Evolutionary conservation across 805 yeast species (phyloP).

Genomic region (Vanderwaltozyma tropicalis): DNA sequence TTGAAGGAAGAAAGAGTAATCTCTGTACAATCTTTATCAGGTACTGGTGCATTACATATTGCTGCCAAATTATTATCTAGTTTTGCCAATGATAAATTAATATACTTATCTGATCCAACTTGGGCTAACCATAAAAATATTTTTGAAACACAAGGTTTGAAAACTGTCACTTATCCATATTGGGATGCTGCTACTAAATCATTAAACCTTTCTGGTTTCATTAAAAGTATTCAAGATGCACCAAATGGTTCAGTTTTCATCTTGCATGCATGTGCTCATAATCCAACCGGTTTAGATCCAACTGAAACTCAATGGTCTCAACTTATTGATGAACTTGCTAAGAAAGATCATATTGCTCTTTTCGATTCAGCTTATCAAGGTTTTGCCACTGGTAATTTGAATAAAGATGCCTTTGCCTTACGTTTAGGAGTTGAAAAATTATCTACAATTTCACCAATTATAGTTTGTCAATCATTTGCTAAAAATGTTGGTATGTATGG

Average conservation of each 20-base stretch:
- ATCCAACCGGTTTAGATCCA: constrained; percentile 96
- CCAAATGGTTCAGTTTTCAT: constrained; percentile 69
- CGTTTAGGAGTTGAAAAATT: constrained; percentile 43
- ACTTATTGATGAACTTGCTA: constrained; percentile 52
- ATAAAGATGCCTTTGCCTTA: constrained; percentile 73
- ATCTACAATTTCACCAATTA: constrained; percentile 43
- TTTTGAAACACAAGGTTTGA: constrained; percentile 59
- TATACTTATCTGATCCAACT: constrained; percentile 82
- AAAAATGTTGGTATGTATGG: constrained; percentile 96
- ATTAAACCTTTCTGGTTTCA: constrained; percentile 60
- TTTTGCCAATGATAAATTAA: constrained; percentile 25
- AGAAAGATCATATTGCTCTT: constrained; percentile 60
- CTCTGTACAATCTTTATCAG: constrained; percentile 82
- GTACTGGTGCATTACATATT: constrained; percentile 91
- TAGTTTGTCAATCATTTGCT: constrained; percentile 91
- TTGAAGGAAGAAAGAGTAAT: constrained; percentile 56
- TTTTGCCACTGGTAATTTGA: constrained; percentile 82
- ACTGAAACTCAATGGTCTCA: constrained; percentile 67
- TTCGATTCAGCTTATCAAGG: constrained; percentile 98
- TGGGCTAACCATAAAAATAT: constrained; percentile 95
- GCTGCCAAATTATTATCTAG: constrained; percentile 48
- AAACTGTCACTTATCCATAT: constrained; percentile 68
- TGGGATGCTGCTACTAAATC: constrained; percentile 67
- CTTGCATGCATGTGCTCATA: constrained; percentile 94
- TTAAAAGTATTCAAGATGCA: constrained; percentile 53